Evolutionary conservation across 306 rosid species (phyloP).

Genomic region (Parietaria judaica): DNA sequence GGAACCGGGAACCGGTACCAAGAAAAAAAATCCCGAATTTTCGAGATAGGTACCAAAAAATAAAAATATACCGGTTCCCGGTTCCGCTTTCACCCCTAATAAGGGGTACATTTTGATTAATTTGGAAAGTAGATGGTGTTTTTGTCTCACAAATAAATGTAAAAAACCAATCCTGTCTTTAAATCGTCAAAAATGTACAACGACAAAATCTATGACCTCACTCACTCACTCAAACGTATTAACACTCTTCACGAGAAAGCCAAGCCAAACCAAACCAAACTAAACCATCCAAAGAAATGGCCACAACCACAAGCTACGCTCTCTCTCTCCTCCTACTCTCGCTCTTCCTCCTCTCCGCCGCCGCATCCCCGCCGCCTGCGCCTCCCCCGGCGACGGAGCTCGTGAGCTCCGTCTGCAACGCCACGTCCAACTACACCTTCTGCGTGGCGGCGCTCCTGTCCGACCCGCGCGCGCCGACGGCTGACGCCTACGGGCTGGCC

Average conservation of each 20-base stretch:
- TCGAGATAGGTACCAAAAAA: too few relatives aligned
- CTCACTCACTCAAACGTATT: background rate
- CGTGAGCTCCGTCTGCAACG: slow-evolving; percentile 25
- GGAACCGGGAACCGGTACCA: too few relatives aligned
- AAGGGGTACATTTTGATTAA: too few relatives aligned
- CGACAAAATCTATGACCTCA: background rate
- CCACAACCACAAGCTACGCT: background rate
- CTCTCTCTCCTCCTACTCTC: slow-evolving; percentile 4
- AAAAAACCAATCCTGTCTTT: too few relatives aligned
- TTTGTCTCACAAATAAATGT: too few relatives aligned
- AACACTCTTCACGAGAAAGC: background rate
- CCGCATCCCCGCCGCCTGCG: background rate
- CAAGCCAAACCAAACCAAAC: background rate
- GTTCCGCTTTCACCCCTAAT: too few relatives aligned
- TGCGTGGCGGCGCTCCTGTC: slow-evolving; percentile 34
- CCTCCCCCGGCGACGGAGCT: slow-evolving; percentile 14
- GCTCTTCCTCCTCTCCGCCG: slow-evolving; percentile 4
- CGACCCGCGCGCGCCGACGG: slow-evolving; percentile 25
- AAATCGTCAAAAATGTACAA: too few relatives aligned
- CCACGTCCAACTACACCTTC: slow-evolving; percentile 39
- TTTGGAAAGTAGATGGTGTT: too few relatives aligned
- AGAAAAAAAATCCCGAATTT: too few relatives aligned
- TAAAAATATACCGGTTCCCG: too few relatives aligned
- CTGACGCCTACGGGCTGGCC: slow-evolving; percentile 33
- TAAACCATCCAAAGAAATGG: background rate